Evolutionary conservation across 495 filamentous ascomycete genomes (phyloP), one percentile per base, ranked within the genome.

Genomic region (Talaromyces borbonicus): DNA sequence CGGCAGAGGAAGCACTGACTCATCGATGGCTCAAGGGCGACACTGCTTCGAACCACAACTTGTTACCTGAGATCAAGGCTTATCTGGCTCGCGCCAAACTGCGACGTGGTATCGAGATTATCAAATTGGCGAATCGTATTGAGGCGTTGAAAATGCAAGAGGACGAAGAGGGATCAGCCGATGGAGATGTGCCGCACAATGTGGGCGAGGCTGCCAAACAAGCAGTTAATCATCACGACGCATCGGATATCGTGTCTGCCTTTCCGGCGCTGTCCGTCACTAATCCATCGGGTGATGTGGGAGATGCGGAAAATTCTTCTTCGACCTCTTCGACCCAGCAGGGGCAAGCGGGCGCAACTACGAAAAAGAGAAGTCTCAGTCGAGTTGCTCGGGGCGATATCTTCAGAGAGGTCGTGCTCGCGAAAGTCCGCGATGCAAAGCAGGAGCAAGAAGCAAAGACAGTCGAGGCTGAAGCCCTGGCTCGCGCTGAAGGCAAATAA

Each of bases 61-160:
- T 99, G 75, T 73, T 99, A 56, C 93, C 92, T 48, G 93, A 97
- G 62, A 93, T 99, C 75, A 85, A 83, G 61, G 84, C 92, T 24
- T 95, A 92, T 71, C 87, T 93, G 57, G 85, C 92, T 42, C 85
- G 85, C 55, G 84, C 90, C 18, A 86, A 89, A 43, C 82, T 99
- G 40, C 80, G 83, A 51, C 85, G 90, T 48, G 92, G 92, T 56
- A 94, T 99, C 67, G 90, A 97, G 65, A 81, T 95, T 60, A 87
- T 97, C 69, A 95, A 95, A 65, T 77, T 99, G 24, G 80, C 87
- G 50, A 97, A 97, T 70, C 87, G 93, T 51, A 99, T 99, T 68
- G 90, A 95, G 60, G 78, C 87, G 14, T 82, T 99, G 66, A 94
- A 87, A 70, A 89, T 95, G 76, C 85, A 92, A 63, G 92, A 95